Percentiles rank a stretch among this genome's conserved stretches.
phyloP scores from a whole-genome alignment of 2,329 filamentous ascomycete species.

The Phialophora chinensis region DNA sequence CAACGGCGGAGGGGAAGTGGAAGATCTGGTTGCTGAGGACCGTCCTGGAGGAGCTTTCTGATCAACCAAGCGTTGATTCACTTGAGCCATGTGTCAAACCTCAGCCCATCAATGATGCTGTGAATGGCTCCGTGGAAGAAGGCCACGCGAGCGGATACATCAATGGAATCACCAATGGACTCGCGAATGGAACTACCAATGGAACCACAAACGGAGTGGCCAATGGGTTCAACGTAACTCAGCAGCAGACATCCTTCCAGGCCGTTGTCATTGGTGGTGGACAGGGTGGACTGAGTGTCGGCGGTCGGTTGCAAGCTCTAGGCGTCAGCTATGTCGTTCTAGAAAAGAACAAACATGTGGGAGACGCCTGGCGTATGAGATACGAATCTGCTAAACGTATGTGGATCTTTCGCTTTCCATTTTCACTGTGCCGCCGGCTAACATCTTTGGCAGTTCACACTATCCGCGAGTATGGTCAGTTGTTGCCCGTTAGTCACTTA shows the following conservation, averaged over 20 bases:
- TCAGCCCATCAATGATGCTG: too few species aligned
- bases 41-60: constrained; percentile 34
- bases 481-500: constrained; percentile 31
- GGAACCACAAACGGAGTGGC: constrained; percentile 9
- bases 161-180: constrained; percentile 3
- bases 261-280: constrained; percentile 50
- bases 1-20: constrained; percentile 31
- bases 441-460: constrained; percentile 33
- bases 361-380: constrained; percentile 55
- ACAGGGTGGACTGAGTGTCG: constrained; percentile 52
- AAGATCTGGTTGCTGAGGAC: constrained; percentile 40
- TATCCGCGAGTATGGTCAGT: constrained; percentile 29
- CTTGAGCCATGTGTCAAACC: constrained; percentile 19
- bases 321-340: constrained; percentile 52
- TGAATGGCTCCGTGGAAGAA: not conserved
- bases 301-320: constrained; percentile 52
- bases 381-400: constrained; percentile 53
- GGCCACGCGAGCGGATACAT: not conserved
- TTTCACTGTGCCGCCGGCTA: constrained; percentile 29
- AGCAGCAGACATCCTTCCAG: constrained; percentile 35
- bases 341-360: constrained; percentile 51
- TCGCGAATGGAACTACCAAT: not conserved
- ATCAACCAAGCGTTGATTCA: constrained; percentile 34
- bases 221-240: not conserved
- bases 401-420: constrained; percentile 35